Evolutionary conservation across 805 yeast species (phyloP).

Genomic region (Candida nanaspora): DNA sequence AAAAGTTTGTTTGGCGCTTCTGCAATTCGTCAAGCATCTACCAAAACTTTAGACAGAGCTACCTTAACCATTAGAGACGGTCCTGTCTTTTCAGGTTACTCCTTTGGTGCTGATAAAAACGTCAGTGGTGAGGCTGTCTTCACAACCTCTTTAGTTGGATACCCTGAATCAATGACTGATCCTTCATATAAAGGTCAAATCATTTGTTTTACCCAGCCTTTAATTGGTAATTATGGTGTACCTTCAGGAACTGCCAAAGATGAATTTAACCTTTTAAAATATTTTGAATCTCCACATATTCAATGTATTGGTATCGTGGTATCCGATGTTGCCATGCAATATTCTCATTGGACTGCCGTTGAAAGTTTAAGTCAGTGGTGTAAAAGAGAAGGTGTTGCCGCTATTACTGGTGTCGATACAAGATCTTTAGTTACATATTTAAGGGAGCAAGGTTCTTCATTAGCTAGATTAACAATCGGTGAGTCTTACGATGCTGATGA

Average conservation of each 20-base stretch:
- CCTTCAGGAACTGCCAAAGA: constrained; percentile 81
- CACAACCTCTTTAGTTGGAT: constrained; percentile 96
- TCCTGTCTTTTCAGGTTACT: constrained; percentile 85
- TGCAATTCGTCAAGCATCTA: constrained; percentile 18
- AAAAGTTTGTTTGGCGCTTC: too few species aligned
- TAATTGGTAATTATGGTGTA: constrained; percentile 98
- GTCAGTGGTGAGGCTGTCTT: constrained; percentile 97
- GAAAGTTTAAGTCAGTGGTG: constrained; percentile 96
- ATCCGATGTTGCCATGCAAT: constrained; percentile 88
- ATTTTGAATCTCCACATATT: constrained; percentile 83
- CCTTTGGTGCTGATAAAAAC: constrained; percentile 92
- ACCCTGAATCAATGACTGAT: constrained; percentile 96
- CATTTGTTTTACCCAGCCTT: constrained; percentile 90
- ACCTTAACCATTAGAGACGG: constrained; percentile 89
- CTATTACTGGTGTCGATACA: constrained; percentile 95
- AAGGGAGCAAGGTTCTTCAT: constrained; percentile 93
- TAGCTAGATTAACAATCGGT: constrained; percentile 85
- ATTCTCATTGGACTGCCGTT: constrained; percentile 99
- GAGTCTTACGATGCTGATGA: constrained; percentile 89
- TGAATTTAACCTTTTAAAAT: constrained; percentile 76
- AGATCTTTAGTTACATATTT: constrained; percentile 87
- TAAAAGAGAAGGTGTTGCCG: constrained; percentile 91
- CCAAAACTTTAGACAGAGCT: constrained; percentile 59
- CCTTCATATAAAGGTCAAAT: constrained; percentile 98
- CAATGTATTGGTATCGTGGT: constrained; percentile 97